Percentiles rank a stretch among this genome's conserved stretches.
These are phyloP conservation scores for Aspergillus baeticus DNA, from an alignment of 495 filamentous ascomycete genomes.

Conservation along the genomic window DNA sequence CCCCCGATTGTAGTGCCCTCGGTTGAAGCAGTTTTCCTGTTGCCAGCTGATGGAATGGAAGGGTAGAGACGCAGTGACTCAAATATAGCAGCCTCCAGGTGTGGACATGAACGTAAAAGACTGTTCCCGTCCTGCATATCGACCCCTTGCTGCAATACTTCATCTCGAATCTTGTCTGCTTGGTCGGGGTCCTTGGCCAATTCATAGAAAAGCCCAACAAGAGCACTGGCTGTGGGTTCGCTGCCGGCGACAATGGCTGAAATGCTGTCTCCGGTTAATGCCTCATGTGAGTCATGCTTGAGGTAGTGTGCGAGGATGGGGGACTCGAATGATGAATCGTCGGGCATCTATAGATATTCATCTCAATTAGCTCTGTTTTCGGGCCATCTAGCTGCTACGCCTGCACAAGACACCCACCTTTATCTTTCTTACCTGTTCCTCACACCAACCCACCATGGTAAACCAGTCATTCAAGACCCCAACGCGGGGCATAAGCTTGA, in stretches of 20 bases:
- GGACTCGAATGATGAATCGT: background rate
- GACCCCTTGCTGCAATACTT: conserved; percentile 9
- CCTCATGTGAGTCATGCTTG: conserved; percentile 11
- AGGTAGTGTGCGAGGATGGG: conserved; percentile 30
- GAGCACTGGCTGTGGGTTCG: conserved; percentile 17
- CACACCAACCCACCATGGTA: conserved; percentile 20
- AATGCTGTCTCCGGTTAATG: conserved; percentile 19
- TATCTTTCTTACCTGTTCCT: conserved; percentile 13
- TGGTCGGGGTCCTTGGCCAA: conserved; percentile 11
- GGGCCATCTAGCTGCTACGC: background rate
- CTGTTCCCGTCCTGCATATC: background rate
- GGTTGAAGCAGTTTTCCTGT: conserved; percentile 27
- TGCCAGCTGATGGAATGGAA: conserved; percentile 38
- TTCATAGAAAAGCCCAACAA: conserved; percentile 19
- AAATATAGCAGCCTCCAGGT: conserved; percentile 48
- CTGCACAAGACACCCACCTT: background rate
- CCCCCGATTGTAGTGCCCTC: conserved; percentile 23
- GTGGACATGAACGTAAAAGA: conserved; percentile 26
- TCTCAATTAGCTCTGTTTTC: background rate
- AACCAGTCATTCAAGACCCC: conserved; percentile 19
- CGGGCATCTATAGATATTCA: background rate
- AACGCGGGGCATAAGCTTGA: conserved; percentile 17
- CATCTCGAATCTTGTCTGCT: conserved; percentile 9
- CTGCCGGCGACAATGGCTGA: conserved; percentile 21
- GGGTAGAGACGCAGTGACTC: conserved; percentile 53